Evolutionary conservation across 108 stramenopile species (phyloP).

Genomic region (Cylindrotheca closterium): DNA sequence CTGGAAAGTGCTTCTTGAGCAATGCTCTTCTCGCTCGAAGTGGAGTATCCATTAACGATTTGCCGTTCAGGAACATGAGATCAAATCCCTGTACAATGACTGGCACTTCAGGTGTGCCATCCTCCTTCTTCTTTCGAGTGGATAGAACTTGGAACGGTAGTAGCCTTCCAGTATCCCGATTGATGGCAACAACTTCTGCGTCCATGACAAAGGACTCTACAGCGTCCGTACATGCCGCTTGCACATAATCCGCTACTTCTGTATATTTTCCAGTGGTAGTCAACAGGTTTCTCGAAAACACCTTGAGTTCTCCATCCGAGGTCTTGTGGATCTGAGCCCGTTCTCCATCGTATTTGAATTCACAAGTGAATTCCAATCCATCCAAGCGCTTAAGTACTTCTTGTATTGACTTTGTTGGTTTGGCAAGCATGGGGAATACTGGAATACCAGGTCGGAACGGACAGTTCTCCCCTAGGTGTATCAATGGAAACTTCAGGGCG

Average conservation of each 20-base stretch:
- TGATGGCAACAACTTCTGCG: constrained; percentile 96
- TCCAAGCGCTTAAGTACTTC: constrained; percentile 95
- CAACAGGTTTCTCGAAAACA: constrained; percentile 93
- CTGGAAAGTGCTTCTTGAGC: constrained; percentile 78
- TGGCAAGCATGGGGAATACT: constrained; percentile 99
- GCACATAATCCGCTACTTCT: constrained; percentile 90
- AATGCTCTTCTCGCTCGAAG: constrained; percentile 84
- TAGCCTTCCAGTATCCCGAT: constrained; percentile 78
- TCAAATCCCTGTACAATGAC: constrained; percentile 99
- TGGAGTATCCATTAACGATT: constrained; percentile 77
- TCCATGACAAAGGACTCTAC: constrained; percentile 93
- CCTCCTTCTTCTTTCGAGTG: constrained; percentile 81
- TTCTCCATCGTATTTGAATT: constrained; percentile 99
- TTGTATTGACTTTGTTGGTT: constrained; percentile 92
- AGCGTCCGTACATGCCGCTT: constrained; percentile 51
- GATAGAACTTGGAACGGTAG: constrained; percentile 87
- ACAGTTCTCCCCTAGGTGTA: constrained; percentile 75
- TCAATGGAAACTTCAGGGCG: constrained; percentile 72
- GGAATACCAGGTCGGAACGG: constrained; percentile 92
- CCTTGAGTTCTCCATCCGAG: constrained; percentile 77
- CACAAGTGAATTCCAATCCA: constrained; percentile 93
- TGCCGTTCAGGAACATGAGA: constrained; percentile 97
- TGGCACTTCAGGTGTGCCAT: constrained; percentile 90
- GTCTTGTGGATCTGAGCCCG: constrained; percentile 96
- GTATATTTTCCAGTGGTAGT: constrained; percentile 96